Base-by-base conservation (phyloP, 1,284 basidiomycete genomes). In the Ustilago shanxiensis region DNA sequence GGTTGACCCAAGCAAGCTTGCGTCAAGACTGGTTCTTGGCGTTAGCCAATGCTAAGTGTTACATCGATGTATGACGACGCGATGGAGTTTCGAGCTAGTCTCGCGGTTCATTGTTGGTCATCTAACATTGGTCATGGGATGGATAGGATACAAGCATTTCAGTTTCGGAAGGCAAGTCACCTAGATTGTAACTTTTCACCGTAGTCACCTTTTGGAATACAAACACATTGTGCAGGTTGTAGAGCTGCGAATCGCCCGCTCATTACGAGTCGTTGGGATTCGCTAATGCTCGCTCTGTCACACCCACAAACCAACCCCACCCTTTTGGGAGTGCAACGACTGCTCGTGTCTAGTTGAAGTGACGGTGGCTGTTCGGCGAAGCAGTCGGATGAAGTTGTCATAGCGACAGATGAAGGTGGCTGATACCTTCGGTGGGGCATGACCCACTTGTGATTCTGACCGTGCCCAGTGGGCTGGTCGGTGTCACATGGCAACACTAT, bases 181-280 rank as follows among this genome's bases (percentile, higher is more conserved):
- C 50, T 31, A 14, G n/a, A 13, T 49, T 28, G 37, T 64, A 49
- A 59, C 57, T 31, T 31, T 26, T n/a, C n/a, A n/a, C n/a, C n/a
- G 29, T 22, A 16, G 26, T 56, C 37, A 41, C 39, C 26, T 29
- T 39, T 44, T 41, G 26, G 54, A 56, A 56, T 55, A 9, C 24
- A 56, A 14, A 13, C 20, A 18, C 13, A 11, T n/a, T 45, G 54
- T 39, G 31, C 14, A 20, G 16, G 22, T 16, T 56, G 54, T 44
- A 10, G 53, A 54, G 54, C 35, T 26, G 33, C 58, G 16, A 57
- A 59, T 62, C 66, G 50, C 60, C 66, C 66, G 55, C 66, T 63
- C 51, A 49, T 24, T 18, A 35, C 47, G 49, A 57, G 55, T 47
- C 49, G 66, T 45, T 52, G 65, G 58, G 59, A 68, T 68, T 26